Evolutionary conservation across 129 eudicot genomes (phyloP).

Genomic region (Sambucus nigra): DNA sequence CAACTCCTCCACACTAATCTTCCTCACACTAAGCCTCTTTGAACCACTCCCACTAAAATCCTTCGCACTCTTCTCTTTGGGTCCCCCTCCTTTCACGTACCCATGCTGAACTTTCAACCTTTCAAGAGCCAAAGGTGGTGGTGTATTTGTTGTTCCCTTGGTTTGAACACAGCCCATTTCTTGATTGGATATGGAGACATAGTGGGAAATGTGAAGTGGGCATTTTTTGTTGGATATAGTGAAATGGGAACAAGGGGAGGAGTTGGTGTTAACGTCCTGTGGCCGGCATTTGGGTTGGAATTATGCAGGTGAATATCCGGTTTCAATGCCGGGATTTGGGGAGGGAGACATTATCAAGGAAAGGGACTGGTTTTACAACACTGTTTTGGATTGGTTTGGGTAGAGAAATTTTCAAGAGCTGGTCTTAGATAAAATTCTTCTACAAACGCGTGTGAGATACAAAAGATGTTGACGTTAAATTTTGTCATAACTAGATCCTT

Average conservation of each 20-base stretch:
- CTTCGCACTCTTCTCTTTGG: conserved; percentile 20
- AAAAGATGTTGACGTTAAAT: too few species aligned
- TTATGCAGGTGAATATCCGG: too few species aligned
- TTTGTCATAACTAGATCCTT: too few species aligned
- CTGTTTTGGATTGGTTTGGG: background rate
- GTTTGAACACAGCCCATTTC: conserved; percentile 63
- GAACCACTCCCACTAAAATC: conserved; percentile 25
- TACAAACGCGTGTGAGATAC: too few species aligned
- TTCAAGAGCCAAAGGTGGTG: conserved; percentile 22
- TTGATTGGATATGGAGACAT: background rate
- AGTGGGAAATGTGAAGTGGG: conserved; percentile 5
- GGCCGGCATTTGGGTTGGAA: too few species aligned
- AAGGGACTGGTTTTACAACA: conserved; percentile 7
- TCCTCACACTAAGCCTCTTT: conserved; percentile 30
- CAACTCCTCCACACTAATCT: conserved; percentile 41
- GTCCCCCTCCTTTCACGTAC: conserved; percentile 31
- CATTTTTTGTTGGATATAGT: background rate
- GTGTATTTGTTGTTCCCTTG: conserved; percentile 21
- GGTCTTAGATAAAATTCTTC: too few species aligned
- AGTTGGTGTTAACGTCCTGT: too few species aligned
- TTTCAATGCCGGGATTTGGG: too few species aligned
- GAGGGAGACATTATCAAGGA: too few species aligned
- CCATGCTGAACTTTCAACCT: conserved; percentile 40
- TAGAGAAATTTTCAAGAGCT: background rate
- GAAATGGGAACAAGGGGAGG: background rate